Base-by-base conservation (phyloP, 2,329 filamentous ascomycete genomes). In the Trichoderma aggressivum region DNA sequence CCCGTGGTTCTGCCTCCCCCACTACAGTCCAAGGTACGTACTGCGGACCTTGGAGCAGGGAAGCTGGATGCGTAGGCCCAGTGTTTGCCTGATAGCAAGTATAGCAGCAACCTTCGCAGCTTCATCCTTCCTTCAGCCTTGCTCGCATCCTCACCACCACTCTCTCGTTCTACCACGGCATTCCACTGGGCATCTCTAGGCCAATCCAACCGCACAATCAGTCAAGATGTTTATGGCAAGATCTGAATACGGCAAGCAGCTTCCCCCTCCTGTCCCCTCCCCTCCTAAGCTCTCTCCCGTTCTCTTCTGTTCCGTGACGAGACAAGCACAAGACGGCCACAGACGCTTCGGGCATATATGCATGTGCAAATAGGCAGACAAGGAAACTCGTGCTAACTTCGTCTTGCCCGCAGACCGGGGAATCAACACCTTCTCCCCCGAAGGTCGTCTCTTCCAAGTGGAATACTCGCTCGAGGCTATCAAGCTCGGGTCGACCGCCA, bases 381-480 rank as follows among this genome's bases (percentile, higher is more conserved):
- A 67, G 8, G 30, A 5, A 11, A 21, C 16, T 43, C 12, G 71
- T 77, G 78, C 74, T 24, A 60, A 70, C 30, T 43, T 18, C 26
- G 18, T 28, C 50, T 8, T 24, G 1, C 62, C n/a, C 12, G 5
- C 77, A 98, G 94, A 98, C 87, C 94, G 95, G 84, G 95, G 95
- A 80, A 98, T 98, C 90, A 98, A 98, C 89, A 99, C 96, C 89
- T 99, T 99, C 90, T 99, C 96, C 78, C 96, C 96, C 73, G 96
- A 99, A 89, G 96, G 96, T 80, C 96, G 96, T 84, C 93, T 99
- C 83, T 99, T 99, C 89, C 96, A 99, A 87, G 96, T 99, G 87
- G 96, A 99, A 92, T 99, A 99, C 90, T 98, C 96, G 72, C 92
- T 99, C 83, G 96, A 99, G 87, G 96, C 96, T 84, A 99, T 99